Base-by-base conservation (phyloP, 495 filamentous ascomycete genomes). In the Cryomyces antarcticus region DNA sequence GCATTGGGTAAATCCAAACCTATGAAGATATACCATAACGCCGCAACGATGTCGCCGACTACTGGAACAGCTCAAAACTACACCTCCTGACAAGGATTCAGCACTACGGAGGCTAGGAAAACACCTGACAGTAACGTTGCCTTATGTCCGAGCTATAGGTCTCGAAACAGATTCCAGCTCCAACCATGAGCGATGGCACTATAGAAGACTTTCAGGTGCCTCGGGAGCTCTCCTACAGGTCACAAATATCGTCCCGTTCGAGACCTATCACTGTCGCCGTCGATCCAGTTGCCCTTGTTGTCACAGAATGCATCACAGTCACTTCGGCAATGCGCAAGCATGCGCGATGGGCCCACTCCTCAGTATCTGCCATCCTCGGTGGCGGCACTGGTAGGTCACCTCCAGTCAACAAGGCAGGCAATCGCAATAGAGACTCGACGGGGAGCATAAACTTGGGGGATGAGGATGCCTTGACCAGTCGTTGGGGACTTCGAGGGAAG, bases 281-380 rank as follows among this genome's bases (percentile, higher is more conserved):
- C 39, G 83, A 96, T 47, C 87, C 89, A 3, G 83, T 95, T 43
- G 86, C 92, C 37, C 63, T 99, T 46, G 86, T 99, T 52, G 92
- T 88, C 28, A 93, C 92, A 63, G 89, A 99, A 79, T 99, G 92
- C 59, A 96, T 99, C 58, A 80, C 85, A 33, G 86, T 99, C 60
- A 95, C 89, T 28, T 93, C 86, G 51, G 86, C 86, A 28, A 93
- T 99, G 79, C 84, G 92, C 52, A 99, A 99, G 65, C 80, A 94
- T 73, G 78, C 83, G 48, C 77, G 92, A 46, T 96, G 87, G 76
- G 83, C 85, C 37, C 88, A 96, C 60, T 94, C 86, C 37, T 94
- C 87, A 17, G 92, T 99, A 42, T 81, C 92, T 42, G 85, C 87
- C 42, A 99, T 99, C 49, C 69, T 99, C 30, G 88, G 88, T 45